Evolutionary conservation across 108 stramenopile genomes (phyloP).

Genomic region (Skeletonema costatum): DNA sequence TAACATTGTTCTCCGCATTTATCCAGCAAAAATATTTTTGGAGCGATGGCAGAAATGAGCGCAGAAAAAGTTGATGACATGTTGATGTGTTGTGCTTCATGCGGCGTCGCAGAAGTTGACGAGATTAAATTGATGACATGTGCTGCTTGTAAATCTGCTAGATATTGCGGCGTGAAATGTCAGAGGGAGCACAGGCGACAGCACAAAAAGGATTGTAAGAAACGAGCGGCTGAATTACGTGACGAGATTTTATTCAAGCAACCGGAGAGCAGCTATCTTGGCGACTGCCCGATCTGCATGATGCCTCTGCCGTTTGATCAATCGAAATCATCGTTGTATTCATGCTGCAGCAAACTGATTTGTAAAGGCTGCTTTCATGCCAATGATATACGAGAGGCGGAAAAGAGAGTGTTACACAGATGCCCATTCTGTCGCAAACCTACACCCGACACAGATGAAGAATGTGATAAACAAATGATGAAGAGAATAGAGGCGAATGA

Average conservation of each 20-base stretch:
- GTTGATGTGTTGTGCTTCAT: neutral
- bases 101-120: neutral
- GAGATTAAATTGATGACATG: neutral
- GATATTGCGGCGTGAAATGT: neutral
- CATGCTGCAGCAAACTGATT: too few relatives aligned
- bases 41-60: too few relatives aligned
- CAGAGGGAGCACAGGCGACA: neutral
- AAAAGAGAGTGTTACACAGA: too few relatives aligned
- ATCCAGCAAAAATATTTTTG: too few relatives aligned
- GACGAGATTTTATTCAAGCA: neutral
- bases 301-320: neutral
- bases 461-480: neutral
- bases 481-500: neutral
- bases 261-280: neutral
- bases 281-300: neutral
- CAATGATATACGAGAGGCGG: too few relatives aligned
- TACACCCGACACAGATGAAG: neutral
- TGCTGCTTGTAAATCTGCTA: neutral
- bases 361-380: too few relatives aligned
- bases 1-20: too few relatives aligned
- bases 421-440: slow-evolving; percentile 1
- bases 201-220: too few relatives aligned
- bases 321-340: neutral
- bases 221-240: neutral
- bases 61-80: too few relatives aligned